A percentile compares a stretch with the other conserved stretches of the same genome.
phyloP scores from a whole-genome alignment of 2,329 filamentous ascomycete genomes.

The Ceratocystis cacaofunesta region DNA sequence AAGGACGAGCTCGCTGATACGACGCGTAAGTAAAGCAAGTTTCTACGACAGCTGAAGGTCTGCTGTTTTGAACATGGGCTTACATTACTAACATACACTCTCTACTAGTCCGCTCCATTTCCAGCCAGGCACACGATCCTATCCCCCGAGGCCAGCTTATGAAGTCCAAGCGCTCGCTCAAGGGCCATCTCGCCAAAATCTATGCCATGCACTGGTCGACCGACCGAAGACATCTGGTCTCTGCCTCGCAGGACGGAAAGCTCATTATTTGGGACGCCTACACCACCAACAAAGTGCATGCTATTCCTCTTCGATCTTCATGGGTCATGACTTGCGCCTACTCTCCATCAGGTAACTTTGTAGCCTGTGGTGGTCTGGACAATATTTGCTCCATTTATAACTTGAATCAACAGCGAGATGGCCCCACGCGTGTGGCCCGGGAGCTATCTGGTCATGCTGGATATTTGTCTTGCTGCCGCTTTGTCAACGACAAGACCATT shows the following conservation, averaged over 20 bases:
- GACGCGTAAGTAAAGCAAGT: slow-evolving; percentile 57
- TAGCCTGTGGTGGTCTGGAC: slow-evolving; percentile 94
- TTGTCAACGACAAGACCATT: slow-evolving; percentile 96
- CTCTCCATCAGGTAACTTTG: slow-evolving; percentile 93
- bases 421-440: slow-evolving; percentile 88
- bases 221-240: slow-evolving; percentile 90
- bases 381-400: slow-evolving; percentile 99
- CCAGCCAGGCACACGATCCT: slow-evolving; percentile 79
- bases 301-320: slow-evolving; percentile 89
- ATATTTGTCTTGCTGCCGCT: slow-evolving; percentile 94
- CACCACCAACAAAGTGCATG: slow-evolving; percentile 98
- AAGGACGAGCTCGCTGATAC: slow-evolving; percentile 99
- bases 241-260: slow-evolving; percentile 96
- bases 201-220: slow-evolving; percentile 99
- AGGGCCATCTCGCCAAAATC: slow-evolving; percentile 97
- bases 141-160: slow-evolving; percentile 84
- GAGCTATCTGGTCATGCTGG: slow-evolving; percentile 95
- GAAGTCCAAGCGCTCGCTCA: slow-evolving; percentile 93
- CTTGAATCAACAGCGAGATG: slow-evolving; percentile 82
- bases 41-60: not conserved
- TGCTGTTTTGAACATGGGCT: not conserved
- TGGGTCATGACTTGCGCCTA: slow-evolving; percentile 99
- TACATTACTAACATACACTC: not conserved
- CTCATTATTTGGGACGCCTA: slow-evolving; percentile 99
- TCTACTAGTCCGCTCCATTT: slow-evolving; percentile 75